Evolutionary conservation across 2,329 filamentous ascomycete species (phyloP).

Genomic region (Sordariomycetes sp.): DNA sequence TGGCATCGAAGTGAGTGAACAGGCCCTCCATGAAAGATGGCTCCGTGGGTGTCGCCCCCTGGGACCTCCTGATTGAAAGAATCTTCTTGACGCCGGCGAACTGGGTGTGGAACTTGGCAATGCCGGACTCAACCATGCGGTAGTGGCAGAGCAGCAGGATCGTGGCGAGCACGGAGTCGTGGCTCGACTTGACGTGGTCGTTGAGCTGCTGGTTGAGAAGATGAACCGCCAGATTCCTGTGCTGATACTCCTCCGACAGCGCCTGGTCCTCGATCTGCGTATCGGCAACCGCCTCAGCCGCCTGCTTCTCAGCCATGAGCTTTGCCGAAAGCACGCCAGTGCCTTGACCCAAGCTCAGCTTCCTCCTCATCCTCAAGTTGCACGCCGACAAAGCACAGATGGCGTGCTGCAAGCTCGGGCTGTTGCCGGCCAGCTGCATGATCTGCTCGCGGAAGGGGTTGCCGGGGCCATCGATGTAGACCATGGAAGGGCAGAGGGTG

Average conservation of each 20-base stretch:
- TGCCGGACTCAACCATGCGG: slow-evolving; percentile 85
- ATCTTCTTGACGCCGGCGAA: slow-evolving; percentile 91
- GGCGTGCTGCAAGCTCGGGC: slow-evolving; percentile 80
- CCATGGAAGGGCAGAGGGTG: slow-evolving; percentile 84
- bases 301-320: slow-evolving; percentile 34
- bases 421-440: slow-evolving; percentile 65
- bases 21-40: slow-evolving; percentile 87
- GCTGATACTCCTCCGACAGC: slow-evolving; percentile 73
- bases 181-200: slow-evolving; percentile 62
- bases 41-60: slow-evolving; percentile 45
- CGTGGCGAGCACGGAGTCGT: slow-evolving; percentile 82
- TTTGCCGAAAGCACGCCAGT: slow-evolving; percentile 40
- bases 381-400: slow-evolving; percentile 84
- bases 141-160: slow-evolving; percentile 85
- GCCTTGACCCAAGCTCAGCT: slow-evolving; percentile 51
- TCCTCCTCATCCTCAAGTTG: slow-evolving; percentile 78
- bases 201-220: slow-evolving; percentile 78
- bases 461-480: slow-evolving; percentile 76
- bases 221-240: slow-evolving; percentile 69
- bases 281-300: slow-evolving; percentile 33
- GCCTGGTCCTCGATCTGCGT: slow-evolving; percentile 52
- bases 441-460: slow-evolving; percentile 85
- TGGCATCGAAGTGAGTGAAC: slow-evolving; percentile 91
- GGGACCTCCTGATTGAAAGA: slow-evolving; percentile 60
- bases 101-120: slow-evolving; percentile 88